Evolutionary conservation across 1,284 basidiomycete genomes (phyloP), one percentile per base, ranked within the genome.

Genomic region (Quambalaria eucalypti): DNA sequence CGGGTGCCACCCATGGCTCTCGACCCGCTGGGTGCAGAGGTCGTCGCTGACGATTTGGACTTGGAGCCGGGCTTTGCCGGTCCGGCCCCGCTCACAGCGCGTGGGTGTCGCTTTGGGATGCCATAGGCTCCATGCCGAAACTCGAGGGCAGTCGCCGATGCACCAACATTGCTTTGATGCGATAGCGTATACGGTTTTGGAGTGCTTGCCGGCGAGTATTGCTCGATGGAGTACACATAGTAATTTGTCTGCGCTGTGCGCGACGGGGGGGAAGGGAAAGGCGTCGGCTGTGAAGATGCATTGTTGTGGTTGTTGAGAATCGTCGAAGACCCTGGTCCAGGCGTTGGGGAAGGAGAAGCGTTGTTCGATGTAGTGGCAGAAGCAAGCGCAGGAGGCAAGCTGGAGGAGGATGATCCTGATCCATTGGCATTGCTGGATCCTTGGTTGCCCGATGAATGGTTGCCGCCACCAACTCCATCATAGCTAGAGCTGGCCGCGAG

Each of bases 81-180:
- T n/a, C n/a, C n/a, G n/a, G n/a, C n/a, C n/a, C n/a, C n/a, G n/a
- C n/a, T n/a, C n/a, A n/a, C 62, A 8, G 63, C 58, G 49, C 65
- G 63, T 0, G 69, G 65, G 52, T 68, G 65, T 5, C 69, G 52
- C 51, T 79, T 79, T 1, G 78, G 78, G 19, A 79, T 78, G 6
- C 78, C 78, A 52, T 75, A 78, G 5, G 78, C 78, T n/a, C 77
- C 78, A 48, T 69, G 62, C 50, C 68, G 56, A 31, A 75, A 74
- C 1, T 59, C 39, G 38, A 58, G 66, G 28, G 25, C 21, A 6
- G 42, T 14, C 2, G 42, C 25, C 21, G 42, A 46, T 7, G 42
- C 16, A 23, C 16, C 14, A 23, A 14, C 21, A 19, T 14, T 12
- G 25, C 16, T 12, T 14, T 26, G 42, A 26, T 21, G 42, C 16